A percentile compares a stretch with the other conserved stretches of the same genome.
phyloP scores from a whole-genome alignment of 495 filamentous ascomycete genomes.

The Aspergillus mulundensis region DNA sequence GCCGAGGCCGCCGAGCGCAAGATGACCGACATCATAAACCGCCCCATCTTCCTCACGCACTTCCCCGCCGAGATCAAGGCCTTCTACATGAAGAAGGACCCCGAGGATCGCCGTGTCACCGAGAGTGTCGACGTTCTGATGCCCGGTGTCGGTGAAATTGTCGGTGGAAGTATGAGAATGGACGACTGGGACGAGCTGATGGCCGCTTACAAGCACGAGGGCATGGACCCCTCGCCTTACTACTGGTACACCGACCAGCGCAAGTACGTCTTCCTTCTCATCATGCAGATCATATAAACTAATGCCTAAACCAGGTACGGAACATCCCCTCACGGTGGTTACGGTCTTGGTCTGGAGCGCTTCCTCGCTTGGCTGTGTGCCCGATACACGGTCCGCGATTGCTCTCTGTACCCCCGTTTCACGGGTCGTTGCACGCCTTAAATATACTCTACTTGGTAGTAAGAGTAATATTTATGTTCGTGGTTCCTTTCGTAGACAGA shows the following conservation, averaged over 20 bases:
- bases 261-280: conserved; percentile 61
- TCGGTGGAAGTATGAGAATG: conserved; percentile 96
- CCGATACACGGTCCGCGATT: conserved; percentile 85
- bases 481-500: neutral
- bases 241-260: conserved; percentile 99
- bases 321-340: conserved; percentile 89
- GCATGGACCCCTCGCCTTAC: conserved; percentile 80
- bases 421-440: conserved; percentile 91
- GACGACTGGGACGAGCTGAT: conserved; percentile 88
- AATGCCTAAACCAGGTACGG: conserved; percentile 63
- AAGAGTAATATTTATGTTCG: neutral
- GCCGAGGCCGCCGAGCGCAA: conserved; percentile 93
- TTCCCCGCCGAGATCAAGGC: conserved; percentile 98
- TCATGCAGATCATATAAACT: neutral
- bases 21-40: conserved; percentile 96
- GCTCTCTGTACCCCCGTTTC: conserved; percentile 88
- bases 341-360: conserved; percentile 90
- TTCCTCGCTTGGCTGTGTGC: conserved; percentile 96
- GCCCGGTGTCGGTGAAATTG: conserved; percentile 96
- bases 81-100: conserved; percentile 98
- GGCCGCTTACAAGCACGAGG: conserved; percentile 80
- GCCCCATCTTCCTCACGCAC: conserved; percentile 93
- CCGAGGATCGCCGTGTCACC: conserved; percentile 76
- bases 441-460: neutral
- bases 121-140: conserved; percentile 96